Percentiles rank a stretch among this genome's conserved stretches.
phyloP scores from a whole-genome alignment of 2,329 filamentous ascomycete species.

The Sporothrix variecibatus region DNA sequence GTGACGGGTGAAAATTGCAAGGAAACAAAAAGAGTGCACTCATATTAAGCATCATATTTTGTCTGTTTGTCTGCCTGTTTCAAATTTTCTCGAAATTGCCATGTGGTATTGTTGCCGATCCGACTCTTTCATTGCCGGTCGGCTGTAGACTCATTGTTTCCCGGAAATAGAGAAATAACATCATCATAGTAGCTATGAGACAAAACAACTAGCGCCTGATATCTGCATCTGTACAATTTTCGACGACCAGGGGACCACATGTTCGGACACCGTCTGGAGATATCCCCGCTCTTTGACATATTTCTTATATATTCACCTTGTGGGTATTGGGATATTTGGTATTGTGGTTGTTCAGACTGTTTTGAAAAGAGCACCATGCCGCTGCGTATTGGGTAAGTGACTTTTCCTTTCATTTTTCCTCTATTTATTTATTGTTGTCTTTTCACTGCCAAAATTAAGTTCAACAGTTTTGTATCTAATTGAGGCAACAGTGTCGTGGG shows the following conservation, averaged over 20 bases:
- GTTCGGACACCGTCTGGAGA: not conserved
- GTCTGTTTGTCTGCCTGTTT: not conserved
- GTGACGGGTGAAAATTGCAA: not conserved
- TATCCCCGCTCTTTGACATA: not conserved
- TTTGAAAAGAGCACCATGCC: not conserved
- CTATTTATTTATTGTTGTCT: not conserved
- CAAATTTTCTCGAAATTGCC: not conserved
- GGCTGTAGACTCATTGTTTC: not conserved
- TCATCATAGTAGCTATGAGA: conserved; percentile 1
- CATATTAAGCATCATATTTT: not conserved
- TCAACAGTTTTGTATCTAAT: not conserved
- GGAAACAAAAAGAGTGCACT: not conserved
- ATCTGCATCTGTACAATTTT: not conserved
- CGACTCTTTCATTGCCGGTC: not conserved
- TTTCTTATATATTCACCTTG: not conserved
- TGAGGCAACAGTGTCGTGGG: not conserved
- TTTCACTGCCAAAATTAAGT: not conserved
- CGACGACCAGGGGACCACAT: not conserved
- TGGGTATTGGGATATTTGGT: not conserved
- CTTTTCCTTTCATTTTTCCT: not conserved
- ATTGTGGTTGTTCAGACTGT: not conserved
- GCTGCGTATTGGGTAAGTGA: not conserved
- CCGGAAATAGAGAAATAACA: not conserved
- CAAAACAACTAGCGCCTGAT: not conserved
- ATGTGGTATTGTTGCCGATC: not conserved